Conservation (phyloP, 805 yeast genomes). For the Candida ascalaphidarum region DNA sequence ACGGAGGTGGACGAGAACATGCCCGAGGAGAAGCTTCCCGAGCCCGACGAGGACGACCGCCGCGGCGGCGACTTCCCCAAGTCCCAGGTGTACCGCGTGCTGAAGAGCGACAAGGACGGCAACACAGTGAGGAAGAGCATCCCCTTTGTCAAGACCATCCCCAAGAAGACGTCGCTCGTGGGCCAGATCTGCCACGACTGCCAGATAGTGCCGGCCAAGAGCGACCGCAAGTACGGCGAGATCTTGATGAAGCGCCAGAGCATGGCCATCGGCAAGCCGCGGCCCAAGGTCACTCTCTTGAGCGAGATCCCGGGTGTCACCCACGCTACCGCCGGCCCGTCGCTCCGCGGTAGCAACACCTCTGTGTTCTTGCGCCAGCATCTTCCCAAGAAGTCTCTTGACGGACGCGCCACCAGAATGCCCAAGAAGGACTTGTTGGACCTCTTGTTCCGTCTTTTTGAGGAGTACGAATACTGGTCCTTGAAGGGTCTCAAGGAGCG, state of each 20-base stretch:
- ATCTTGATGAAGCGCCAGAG: constrained; percentile 45
- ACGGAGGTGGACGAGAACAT: constrained; percentile 44
- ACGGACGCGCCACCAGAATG: constrained; percentile 89
- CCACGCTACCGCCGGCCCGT: constrained; percentile 80
- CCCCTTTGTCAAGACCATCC: constrained; percentile 84
- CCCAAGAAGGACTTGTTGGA: constrained; percentile 89
- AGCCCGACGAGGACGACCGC: constrained; percentile 3
- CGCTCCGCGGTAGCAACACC: constrained; percentile 58
- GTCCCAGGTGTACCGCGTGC: constrained; percentile 18
- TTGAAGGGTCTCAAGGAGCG: constrained; percentile 89
- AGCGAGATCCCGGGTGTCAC: constrained; percentile 82
- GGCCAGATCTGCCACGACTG: constrained; percentile 94
- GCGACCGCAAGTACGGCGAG: constrained; percentile 62
- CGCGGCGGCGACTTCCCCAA: too few species aligned
- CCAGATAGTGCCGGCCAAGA: constrained; percentile 70
- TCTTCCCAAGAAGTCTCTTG: constrained; percentile 38
- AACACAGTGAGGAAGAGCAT: constrained; percentile 35
- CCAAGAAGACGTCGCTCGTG: constrained; percentile 74
- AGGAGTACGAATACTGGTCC: constrained; percentile 95
- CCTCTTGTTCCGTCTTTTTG: constrained; percentile 79
- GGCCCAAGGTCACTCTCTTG: constrained; percentile 62
- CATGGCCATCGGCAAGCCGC: constrained; percentile 35
- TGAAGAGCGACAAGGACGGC: constrained; percentile 16
- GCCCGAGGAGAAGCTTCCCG: constrained; percentile 32
- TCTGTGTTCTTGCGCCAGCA: constrained; percentile 54